Evolutionary conservation across 352 stramenopile genomes (phyloP).

Genomic region (Phytophthora megakarya): DNA sequence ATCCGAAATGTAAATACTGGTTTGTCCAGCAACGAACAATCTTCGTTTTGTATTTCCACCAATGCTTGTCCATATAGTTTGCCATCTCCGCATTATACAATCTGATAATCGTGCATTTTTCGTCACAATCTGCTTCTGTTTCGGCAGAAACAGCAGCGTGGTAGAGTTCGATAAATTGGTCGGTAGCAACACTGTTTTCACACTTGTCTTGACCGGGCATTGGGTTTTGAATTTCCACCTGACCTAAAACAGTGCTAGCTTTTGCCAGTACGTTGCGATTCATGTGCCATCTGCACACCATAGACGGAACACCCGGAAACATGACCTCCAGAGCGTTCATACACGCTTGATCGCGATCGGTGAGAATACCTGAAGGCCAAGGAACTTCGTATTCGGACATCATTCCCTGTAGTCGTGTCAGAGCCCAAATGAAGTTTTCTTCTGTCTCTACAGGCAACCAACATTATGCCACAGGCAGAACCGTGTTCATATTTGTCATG

Average conservation of each 20-base stretch:
- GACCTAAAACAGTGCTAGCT: not conserved
- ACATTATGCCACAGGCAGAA: slow-evolving; percentile 7
- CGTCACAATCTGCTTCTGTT: too few species aligned
- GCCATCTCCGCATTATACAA: not conserved
- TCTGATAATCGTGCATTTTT: too few species aligned
- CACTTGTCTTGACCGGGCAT: slow-evolving; percentile 10
- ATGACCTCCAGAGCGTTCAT: slow-evolving; percentile 13
- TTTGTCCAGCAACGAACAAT: slow-evolving; percentile 9
- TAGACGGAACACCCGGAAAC: not conserved
- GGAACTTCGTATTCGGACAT: not conserved
- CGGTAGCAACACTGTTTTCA: slow-evolving; percentile 3
- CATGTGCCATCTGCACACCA: slow-evolving; percentile 25
- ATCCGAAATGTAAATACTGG: slow-evolving; percentile 9
- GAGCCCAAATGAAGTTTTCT: too few species aligned
- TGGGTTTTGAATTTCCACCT: slow-evolving; percentile 10
- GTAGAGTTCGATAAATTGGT: slow-evolving; percentile 6
- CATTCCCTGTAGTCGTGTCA: not conserved
- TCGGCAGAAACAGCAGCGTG: too few species aligned
- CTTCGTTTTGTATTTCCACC: slow-evolving; percentile 14
- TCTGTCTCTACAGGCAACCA: too few species aligned
- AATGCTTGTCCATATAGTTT: slow-evolving; percentile 7
- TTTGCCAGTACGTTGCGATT: slow-evolving; percentile 18
- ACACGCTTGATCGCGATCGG: slow-evolving; percentile 13
- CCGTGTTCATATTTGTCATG: slow-evolving; percentile 18
- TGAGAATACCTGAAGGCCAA: not conserved